Conservation (phyloP, 2,329 filamentous ascomycete genomes). For the Xylariaceae sp. region DNA sequence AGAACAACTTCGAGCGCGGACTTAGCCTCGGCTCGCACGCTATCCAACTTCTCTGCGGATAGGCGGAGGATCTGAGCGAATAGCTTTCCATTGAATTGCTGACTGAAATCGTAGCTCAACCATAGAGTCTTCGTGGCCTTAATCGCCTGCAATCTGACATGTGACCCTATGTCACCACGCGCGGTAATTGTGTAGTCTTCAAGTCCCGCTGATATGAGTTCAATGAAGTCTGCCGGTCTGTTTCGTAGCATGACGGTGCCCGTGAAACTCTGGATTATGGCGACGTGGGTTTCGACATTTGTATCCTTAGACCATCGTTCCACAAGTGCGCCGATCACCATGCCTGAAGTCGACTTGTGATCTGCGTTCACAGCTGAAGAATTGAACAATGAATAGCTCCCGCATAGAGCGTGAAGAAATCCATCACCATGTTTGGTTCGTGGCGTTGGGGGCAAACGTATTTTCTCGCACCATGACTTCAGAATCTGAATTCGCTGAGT, state of each 20-base stretch:
- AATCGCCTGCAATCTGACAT: conserved; percentile 77
- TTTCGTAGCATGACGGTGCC: conserved; percentile 42
- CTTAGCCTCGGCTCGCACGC: conserved; percentile 68
- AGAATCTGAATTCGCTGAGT: conserved; percentile 38
- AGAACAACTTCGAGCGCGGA: conserved; percentile 45
- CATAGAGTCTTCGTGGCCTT: conserved; percentile 67
- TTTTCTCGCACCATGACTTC: conserved; percentile 43
- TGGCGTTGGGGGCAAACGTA: conserved; percentile 33
- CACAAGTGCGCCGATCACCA: conserved; percentile 42
- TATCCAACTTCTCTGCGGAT: conserved; percentile 84
- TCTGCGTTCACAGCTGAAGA: conserved; percentile 13
- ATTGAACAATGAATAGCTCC: conserved; percentile 42
- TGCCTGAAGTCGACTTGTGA: conserved; percentile 22
- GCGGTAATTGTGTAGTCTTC: conserved; percentile 91
- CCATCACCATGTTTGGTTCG: conserved; percentile 42
- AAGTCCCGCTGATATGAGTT: conserved; percentile 55
- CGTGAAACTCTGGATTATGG: conserved; percentile 53
- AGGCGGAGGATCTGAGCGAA: conserved; percentile 60
- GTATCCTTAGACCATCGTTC: conserved; percentile 50
- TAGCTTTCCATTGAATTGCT: conserved; percentile 33
- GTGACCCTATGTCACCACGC: conserved; percentile 83
- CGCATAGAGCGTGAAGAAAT: conserved; percentile 51
- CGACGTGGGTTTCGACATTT: conserved; percentile 49
- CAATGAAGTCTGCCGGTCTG: conserved; percentile 39
- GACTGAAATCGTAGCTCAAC: conserved; percentile 19